These are phyloP conservation scores for Solanum hybrid DNA, from an alignment of 305 asterid genomes.

Conservation along the genomic window DNA sequence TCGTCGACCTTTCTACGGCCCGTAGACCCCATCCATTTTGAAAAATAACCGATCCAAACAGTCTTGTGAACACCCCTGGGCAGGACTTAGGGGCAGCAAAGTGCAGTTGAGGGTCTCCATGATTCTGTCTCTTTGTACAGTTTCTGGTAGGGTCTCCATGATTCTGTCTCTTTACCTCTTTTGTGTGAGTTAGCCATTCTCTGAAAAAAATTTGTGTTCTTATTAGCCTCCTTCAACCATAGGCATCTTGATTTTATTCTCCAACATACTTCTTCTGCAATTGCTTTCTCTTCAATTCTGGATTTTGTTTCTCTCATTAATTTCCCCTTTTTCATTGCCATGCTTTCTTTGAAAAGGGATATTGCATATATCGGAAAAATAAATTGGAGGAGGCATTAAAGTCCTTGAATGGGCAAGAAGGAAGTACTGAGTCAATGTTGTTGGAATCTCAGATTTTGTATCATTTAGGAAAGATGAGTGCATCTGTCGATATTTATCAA, in stretches of 20 bases:
- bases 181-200: not conserved
- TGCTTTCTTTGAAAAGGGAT: constrained; percentile 43
- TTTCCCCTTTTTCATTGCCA: not conserved
- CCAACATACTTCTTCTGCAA: not conserved
- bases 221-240: not conserved
- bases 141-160: not conserved
- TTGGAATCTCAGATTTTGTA: constrained; percentile 72
- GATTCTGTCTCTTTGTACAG: not conserved
- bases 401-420: constrained; percentile 51
- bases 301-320: not conserved
- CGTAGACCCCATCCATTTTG: too few relatives aligned
- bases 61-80: not conserved
- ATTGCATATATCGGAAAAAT: constrained; percentile 80
- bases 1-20: too few relatives aligned
- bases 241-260: not conserved
- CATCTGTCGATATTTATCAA: constrained; percentile 54
- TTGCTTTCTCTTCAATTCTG: not conserved
- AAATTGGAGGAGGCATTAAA: constrained; percentile 67
- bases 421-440: constrained; percentile 41
- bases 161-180: not conserved
- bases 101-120: not conserved
- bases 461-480: constrained; percentile 73
- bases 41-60: not conserved
- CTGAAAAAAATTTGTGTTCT: too few relatives aligned
- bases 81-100: not conserved